Evolutionary conservation across 2,329 filamentous ascomycete genomes (phyloP).

Genomic region (Coleophoma cylindrospora): DNA sequence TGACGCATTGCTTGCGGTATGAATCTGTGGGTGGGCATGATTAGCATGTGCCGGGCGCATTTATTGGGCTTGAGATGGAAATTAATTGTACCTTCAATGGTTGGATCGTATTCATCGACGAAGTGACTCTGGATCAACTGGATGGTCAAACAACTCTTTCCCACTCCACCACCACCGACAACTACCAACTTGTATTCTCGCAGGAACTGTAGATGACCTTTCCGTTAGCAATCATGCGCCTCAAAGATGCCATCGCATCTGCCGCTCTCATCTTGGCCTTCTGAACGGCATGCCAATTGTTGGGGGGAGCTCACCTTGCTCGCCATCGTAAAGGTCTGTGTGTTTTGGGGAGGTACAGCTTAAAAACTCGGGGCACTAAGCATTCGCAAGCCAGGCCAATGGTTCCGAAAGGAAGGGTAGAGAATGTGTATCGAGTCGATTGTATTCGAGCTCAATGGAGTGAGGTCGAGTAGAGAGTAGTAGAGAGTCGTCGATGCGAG

Average conservation of each 20-base stretch:
- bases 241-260: no score
- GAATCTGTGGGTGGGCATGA: constrained; percentile 60
- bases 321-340: constrained; percentile 22
- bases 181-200: constrained; percentile 96
- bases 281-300: not conserved
- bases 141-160: constrained; percentile 98
- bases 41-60: not conserved
- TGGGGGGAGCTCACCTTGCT: constrained; percentile 27
- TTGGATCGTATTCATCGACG: constrained; percentile 98
- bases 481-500: no score
- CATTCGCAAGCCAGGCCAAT: no score
- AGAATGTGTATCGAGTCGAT: no score
- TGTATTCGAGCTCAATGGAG: no score
- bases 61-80: constrained; percentile 1
- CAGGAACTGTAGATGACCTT: constrained; percentile 55
- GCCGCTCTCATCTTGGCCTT: no score
- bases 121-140: constrained; percentile 93
- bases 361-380: no score
- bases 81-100: constrained; percentile 76
- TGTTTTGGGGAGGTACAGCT: no score
- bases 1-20: constrained; percentile 99
- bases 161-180: constrained; percentile 95
- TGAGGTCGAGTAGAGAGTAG: no score
- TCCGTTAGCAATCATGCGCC: not conserved
- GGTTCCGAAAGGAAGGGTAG: no score